phyloP scores from a whole-genome alignment of 768 basidiomycete species.

The Boletus fagicola region DNA sequence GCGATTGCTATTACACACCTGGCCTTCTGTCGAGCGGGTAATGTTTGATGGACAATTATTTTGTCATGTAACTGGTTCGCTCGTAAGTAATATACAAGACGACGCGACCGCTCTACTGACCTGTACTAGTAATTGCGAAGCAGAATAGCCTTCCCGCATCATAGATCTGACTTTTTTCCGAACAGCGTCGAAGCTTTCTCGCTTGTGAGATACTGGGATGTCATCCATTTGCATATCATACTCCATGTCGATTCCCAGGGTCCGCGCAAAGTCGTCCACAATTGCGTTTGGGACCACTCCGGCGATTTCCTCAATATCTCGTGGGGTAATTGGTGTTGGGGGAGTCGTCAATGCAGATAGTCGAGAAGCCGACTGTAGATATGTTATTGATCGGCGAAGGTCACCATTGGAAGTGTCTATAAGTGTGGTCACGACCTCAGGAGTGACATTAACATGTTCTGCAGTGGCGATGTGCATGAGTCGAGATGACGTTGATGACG shows the following conservation, averaged over 20 bases:
- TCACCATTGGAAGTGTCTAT: conserved; percentile 86
- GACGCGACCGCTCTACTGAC: conserved; percentile 42
- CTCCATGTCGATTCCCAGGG: conserved; percentile 68
- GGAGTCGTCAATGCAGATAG: conserved; percentile 73
- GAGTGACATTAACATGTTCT: conserved; percentile 62
- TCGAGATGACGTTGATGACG: conserved; percentile 68
- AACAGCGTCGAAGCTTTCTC: conserved; percentile 57
- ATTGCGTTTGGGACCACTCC: conserved; percentile 84
- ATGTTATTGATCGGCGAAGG: conserved; percentile 95
- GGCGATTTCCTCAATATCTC: conserved; percentile 93
- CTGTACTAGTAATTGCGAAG: conserved; percentile 84
- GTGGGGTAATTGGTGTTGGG: conserved; percentile 68
- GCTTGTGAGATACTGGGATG: conserved; percentile 21
- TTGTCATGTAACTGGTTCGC: conserved; percentile 79
- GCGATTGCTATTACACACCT: conserved; percentile 80
- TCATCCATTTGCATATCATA: conserved; percentile 54
- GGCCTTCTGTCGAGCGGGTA: conserved; percentile 80
- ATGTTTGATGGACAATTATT: conserved; percentile 75
- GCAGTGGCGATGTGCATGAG: conserved; percentile 75
- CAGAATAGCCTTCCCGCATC: conserved; percentile 89
- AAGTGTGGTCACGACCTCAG: conserved; percentile 65
- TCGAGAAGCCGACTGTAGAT: conserved; percentile 92
- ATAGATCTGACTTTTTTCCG: conserved; percentile 70
- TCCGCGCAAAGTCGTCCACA: conserved; percentile 63
- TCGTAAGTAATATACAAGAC: conserved; percentile 9